Evolutionary conservation across 73 alveolate species (phyloP).

Genomic region (Symbiodinium pilosum): DNA sequence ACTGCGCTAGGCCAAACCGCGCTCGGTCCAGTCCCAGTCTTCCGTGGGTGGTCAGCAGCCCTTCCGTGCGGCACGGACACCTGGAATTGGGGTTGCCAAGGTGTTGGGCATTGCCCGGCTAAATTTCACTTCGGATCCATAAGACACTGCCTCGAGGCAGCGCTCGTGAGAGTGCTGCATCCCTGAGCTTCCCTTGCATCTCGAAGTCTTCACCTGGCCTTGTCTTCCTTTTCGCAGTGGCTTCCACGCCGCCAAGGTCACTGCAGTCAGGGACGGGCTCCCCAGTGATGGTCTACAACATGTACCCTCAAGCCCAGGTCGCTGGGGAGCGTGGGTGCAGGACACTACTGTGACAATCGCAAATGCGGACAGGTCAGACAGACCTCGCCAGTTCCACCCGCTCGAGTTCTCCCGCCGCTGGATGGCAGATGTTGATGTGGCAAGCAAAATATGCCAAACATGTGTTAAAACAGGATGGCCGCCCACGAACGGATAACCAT

Average conservation of each 20-base stretch:
- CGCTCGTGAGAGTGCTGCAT: too few species aligned
- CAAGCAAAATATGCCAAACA: too few species aligned
- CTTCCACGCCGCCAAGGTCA: neutral
- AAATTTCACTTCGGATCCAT: too few species aligned
- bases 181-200: too few species aligned
- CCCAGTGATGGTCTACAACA: neutral
- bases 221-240: too few species aligned
- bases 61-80: conserved; percentile 17
- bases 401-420: neutral
- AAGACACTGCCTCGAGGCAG: too few species aligned
- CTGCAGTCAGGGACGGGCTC: neutral
- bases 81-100: too few species aligned
- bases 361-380: neutral
- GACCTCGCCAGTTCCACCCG: neutral
- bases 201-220: too few species aligned
- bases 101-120: too few species aligned
- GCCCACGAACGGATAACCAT: neutral
- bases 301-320: neutral
- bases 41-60: conserved; percentile 87
- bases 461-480: neutral
- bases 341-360: too few species aligned
- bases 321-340: neutral
- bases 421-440: neutral
- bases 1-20: neutral
- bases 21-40: conserved; percentile 59